phyloP scores from a whole-genome alignment of 2,329 filamentous ascomycete genomes.

The Calcarisporium arbuscula region DNA sequence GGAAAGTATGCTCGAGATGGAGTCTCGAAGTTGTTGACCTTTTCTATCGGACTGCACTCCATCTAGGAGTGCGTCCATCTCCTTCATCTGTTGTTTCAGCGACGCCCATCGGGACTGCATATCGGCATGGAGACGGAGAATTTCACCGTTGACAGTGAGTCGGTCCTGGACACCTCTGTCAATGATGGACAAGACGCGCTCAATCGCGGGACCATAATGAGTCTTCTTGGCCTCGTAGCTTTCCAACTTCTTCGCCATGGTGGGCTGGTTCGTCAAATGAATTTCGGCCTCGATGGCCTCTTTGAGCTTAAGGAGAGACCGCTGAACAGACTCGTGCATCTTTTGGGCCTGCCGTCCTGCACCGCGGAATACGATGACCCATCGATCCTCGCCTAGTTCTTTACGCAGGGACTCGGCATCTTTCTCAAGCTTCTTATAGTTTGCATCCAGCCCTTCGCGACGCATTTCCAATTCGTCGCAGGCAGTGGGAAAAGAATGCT shows the following conservation, averaged over 20 bases:
- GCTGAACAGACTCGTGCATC: conserved; percentile 92
- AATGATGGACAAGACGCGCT: conserved; percentile 84
- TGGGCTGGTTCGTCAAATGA: conserved; percentile 64
- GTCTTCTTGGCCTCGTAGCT: conserved; percentile 92
- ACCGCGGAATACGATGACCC: conserved; percentile 92
- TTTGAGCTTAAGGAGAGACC: conserved; percentile 74
- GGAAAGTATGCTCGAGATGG: conserved; percentile 85
- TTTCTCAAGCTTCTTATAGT: conserved; percentile 79
- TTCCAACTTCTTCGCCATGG: conserved; percentile 76
- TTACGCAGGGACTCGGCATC: conserved; percentile 85
- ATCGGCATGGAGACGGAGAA: conserved; percentile 77
- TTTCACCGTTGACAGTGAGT: conserved; percentile 94
- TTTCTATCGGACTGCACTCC: conserved; percentile 59
- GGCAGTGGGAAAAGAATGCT: conserved; percentile 76
- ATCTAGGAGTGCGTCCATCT: conserved; percentile 69
- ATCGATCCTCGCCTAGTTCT: conserved; percentile 90
- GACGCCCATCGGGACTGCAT: conserved; percentile 77
- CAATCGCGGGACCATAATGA: conserved; percentile 90
- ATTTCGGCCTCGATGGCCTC: conserved; percentile 71
- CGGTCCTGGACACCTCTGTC: conserved; percentile 92
- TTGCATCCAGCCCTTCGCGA: conserved; percentile 67
- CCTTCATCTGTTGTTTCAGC: conserved; percentile 68
- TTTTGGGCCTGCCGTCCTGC: conserved; percentile 88
- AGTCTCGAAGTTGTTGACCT: conserved; percentile 78
- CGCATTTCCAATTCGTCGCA: conserved; percentile 82